Evolutionary conservation across 257 asterid species (phyloP), one percentile per base, ranked within the genome.

Genomic region (Ligustrum vulgare): DNA sequence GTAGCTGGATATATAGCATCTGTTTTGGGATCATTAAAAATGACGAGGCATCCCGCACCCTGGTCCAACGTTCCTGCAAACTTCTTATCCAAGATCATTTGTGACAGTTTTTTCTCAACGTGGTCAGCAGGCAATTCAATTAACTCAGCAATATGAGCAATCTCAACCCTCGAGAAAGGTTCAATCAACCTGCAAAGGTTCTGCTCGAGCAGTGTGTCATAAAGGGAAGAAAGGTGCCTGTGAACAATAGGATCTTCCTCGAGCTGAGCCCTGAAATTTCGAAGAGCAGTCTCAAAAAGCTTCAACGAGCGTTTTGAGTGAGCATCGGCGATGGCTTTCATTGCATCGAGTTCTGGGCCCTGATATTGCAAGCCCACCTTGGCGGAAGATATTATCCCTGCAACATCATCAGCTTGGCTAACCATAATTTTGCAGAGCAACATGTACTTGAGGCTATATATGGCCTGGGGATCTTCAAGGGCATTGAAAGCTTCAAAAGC

Each of bases 211-310:
- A 88, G 77, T 0, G 92, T 88, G 82, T 88, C 92, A 8, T 88
- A 88, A 37, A 88, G 90, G 47, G 92, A 86, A 2, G 92, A 84
- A 32, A 88, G 89, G 77, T 88, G 93, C 84, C 93, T 82, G 62
- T 88, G 93, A 34, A 88, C 93, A 69, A 88, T 88, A 2, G 93
- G 93, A 77, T 88, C 93, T 67, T 86, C 93, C 16, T 88, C 93
- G 54, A 88, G 70, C 80, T 88, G 91, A 11, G 83, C 78, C 88
- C 75, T 88, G 64, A 84, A 88, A 51, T 86, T 88, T 81, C 82
- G 82, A 8, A 88, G 79, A 8, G 93, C 93, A 15, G 47, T 81
- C 80, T 86, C 91, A 37, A 87, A 88, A 35, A 86, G 91, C 80
- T 84, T 84, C 72, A 88, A 82, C 1, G 91, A 88, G 35, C 93